A percentile compares a stretch with the other conserved stretches of the same genome.
These are phyloP conservation scores for Leccinum rimulosum DNA, from an alignment of 768 basidiomycete species.

Conservation along the genomic window DNA sequence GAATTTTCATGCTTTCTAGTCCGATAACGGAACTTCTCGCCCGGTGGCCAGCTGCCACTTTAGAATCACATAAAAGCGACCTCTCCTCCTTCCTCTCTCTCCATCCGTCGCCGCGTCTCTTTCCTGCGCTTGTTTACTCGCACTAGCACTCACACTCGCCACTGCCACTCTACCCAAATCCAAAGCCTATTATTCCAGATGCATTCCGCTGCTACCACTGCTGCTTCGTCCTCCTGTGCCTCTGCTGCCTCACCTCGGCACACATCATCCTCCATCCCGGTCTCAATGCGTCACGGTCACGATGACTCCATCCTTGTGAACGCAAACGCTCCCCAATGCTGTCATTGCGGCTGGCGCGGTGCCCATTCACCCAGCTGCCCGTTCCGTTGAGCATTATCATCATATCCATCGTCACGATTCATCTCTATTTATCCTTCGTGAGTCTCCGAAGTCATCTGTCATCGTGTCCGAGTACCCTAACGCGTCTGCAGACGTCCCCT, in stretches of 20 bases:
- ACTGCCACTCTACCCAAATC: not conserved
- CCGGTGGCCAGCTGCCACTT: constrained; percentile 22
- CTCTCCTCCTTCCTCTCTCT: not conserved
- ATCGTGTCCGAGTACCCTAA: not conserved
- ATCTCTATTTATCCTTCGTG: constrained; percentile 31
- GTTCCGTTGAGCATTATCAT: constrained; percentile 46
- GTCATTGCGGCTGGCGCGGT: constrained; percentile 74
- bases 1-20: constrained; percentile 32
- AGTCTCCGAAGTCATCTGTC: constrained; percentile 3
- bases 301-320: constrained; percentile 37
- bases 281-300: constrained; percentile 21
- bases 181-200: constrained; percentile 9
- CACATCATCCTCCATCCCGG: constrained; percentile 22
- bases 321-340: constrained; percentile 71
- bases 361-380: constrained; percentile 58
- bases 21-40: constrained; percentile 37
- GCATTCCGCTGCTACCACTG: constrained; percentile 16
- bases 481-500: constrained; percentile 13
- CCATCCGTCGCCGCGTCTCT: constrained; percentile 2
- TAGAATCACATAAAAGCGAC: constrained; percentile 29
- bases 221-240: constrained; percentile 8
- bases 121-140: not conserved
- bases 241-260: constrained; percentile 12
- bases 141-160: not conserved
- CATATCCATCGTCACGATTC: constrained; percentile 6